Evolutionary conservation across 1,139 yeast species (phyloP).

Genomic region (Blastobotrys proliferans): DNA sequence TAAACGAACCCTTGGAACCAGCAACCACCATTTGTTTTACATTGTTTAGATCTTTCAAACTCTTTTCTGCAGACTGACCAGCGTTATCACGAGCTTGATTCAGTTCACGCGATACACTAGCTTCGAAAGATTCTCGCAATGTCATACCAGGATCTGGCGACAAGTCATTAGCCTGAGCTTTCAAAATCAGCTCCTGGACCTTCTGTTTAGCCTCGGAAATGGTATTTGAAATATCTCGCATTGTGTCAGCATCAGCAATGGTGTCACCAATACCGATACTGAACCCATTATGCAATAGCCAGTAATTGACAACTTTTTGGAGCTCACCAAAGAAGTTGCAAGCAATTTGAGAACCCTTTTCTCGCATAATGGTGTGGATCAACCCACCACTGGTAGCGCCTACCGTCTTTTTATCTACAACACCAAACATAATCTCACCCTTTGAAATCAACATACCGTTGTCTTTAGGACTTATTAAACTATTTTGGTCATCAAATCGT

Average conservation of each 20-base stretch:
- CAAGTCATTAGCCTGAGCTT: constrained; percentile 82
- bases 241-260: constrained; percentile 94
- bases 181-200: constrained; percentile 87
- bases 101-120: constrained; percentile 88
- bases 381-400: constrained; percentile 99
- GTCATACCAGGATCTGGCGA: constrained; percentile 99
- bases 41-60: constrained; percentile 87
- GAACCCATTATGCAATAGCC: constrained; percentile 96
- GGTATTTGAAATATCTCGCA: constrained; percentile 88
- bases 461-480: constrained; percentile 81
- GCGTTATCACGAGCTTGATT: constrained; percentile 99
- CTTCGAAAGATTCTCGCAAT: constrained; percentile 95
- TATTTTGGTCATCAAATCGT: constrained; percentile 85
- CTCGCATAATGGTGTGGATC: constrained; percentile 95
- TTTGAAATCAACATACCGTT: constrained; percentile 88
- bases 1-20: constrained; percentile 98
- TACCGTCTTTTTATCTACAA: constrained; percentile 94
- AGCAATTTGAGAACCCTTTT: constrained; percentile 89
- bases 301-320: constrained; percentile 92
- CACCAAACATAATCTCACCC: constrained; percentile 95
- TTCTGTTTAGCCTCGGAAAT: constrained; percentile 88
- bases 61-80: constrained; percentile 97
- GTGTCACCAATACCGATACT: constrained; percentile 99
- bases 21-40: constrained; percentile 99
- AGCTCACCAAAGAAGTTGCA: constrained; percentile 88